Conservation (phyloP, 305 asterid genomes). For the Petunia hybrid region DNA sequence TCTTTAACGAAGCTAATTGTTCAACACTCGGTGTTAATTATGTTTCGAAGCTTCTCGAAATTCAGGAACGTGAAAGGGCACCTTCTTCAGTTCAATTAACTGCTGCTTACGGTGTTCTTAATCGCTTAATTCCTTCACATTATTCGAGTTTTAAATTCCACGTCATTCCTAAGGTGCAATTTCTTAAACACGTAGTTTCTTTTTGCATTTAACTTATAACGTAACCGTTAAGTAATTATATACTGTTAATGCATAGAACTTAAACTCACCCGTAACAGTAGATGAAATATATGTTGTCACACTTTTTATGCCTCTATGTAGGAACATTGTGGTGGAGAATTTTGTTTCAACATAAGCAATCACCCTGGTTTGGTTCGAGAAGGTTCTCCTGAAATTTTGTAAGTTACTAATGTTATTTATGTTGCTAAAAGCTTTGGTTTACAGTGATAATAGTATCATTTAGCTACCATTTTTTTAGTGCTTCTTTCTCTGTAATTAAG, state of each 20-base stretch:
- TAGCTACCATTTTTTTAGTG: not conserved
- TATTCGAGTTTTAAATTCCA: constrained; percentile 63
- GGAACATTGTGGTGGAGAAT: constrained; percentile 71
- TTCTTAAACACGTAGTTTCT: not conserved
- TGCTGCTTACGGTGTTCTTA: constrained; percentile 65
- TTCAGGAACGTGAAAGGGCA: constrained; percentile 74
- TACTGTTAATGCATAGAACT: too few species aligned
- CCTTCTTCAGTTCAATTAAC: constrained; percentile 63
- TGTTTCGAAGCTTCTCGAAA: constrained; percentile 59
- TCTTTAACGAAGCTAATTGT: constrained; percentile 42
- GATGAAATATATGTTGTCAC: not conserved
- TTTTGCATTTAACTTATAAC: not conserved
- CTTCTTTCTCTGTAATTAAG: not conserved
- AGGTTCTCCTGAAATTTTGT: constrained; percentile 74
- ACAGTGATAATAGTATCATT: not conserved
- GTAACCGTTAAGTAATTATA: too few species aligned
- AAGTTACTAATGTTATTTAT: constrained; percentile 34
- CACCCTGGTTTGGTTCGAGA: constrained; percentile 47
- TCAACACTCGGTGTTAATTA: constrained; percentile 66
- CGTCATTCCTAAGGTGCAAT: constrained; percentile 61
- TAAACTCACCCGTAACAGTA: not conserved
- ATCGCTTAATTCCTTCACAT: constrained; percentile 74
- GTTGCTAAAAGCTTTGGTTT: not conserved
- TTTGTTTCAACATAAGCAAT: constrained; percentile 67
- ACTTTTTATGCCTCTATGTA: constrained; percentile 25